Evolutionary conservation across 2,329 filamentous ascomycete species (phyloP).

Genomic region (Knoxdaviesia proteae): DNA sequence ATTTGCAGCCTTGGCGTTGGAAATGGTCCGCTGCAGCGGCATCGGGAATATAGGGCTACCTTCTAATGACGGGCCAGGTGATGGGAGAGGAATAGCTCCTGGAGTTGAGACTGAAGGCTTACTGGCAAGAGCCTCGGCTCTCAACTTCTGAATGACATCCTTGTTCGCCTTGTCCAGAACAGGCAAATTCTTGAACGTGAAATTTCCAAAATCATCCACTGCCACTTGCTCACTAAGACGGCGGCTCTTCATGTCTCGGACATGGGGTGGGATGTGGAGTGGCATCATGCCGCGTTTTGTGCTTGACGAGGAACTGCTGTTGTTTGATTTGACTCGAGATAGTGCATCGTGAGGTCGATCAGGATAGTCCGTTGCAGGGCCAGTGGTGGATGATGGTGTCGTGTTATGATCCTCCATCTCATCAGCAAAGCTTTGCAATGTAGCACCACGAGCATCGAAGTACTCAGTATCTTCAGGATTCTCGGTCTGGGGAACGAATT

Average conservation of each 20-base stretch:
- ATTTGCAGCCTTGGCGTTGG: slow-evolving; percentile 49
- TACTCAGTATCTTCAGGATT: slow-evolving; percentile 97
- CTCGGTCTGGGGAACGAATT: slow-evolving; percentile 80
- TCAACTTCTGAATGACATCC: slow-evolving; percentile 89
- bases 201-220: slow-evolving; percentile 85
- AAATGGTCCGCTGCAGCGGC: slow-evolving; percentile 63
- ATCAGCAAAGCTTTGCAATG: slow-evolving; percentile 76
- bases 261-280: slow-evolving; percentile 86
- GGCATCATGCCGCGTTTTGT: slow-evolving; percentile 88
- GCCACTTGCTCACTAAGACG: slow-evolving; percentile 77
- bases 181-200: slow-evolving; percentile 91
- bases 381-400: slow-evolving; percentile 46
- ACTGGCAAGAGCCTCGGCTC: slow-evolving; percentile 66
- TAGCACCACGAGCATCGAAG: slow-evolving; percentile 81
- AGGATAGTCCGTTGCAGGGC: slow-evolving; percentile 43
- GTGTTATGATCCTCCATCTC: slow-evolving; percentile 81
- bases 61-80: slow-evolving; percentile 52
- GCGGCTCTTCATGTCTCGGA: slow-evolving; percentile 72
- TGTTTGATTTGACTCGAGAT: slow-evolving; percentile 70
- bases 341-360: slow-evolving; percentile 90
- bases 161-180: slow-evolving; percentile 97
- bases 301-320: slow-evolving; percentile 33
- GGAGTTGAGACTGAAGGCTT: slow-evolving; percentile 24
- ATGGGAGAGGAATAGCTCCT: slow-evolving; percentile 12
- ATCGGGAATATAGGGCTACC: slow-evolving; percentile 67